Percentiles rank a stretch among this genome's conserved stretches.
phyloP scores from a whole-genome alignment of 169 alveolate species.

The Plasmodium gallinaceum region DNA sequence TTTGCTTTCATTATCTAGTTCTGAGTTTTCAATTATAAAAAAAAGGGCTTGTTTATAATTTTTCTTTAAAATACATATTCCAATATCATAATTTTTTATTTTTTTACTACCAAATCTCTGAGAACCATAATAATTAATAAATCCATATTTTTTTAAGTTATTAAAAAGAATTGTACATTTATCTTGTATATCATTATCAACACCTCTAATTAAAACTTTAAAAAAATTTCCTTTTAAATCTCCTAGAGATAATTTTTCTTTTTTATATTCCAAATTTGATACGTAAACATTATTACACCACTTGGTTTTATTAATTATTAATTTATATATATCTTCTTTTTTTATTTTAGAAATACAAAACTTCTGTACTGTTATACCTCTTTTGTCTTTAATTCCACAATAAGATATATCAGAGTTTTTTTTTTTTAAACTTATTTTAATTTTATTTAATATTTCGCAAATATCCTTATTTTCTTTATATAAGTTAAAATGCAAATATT shows the following conservation, averaged over 20 bases:
- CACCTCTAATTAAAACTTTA: conserved; percentile 90
- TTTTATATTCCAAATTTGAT: conserved; percentile 88
- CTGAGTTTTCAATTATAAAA: conserved; percentile 80
- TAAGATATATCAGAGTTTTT: conserved; percentile 87
- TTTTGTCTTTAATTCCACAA: conserved; percentile 94
- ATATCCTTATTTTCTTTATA: conserved; percentile 93
- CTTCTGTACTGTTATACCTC: conserved; percentile 94
- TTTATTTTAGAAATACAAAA: conserved; percentile 81
- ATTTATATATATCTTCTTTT: conserved; percentile 81
- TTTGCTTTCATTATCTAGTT: conserved; percentile 59
- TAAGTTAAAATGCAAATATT: conserved; percentile 85
- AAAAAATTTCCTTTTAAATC: conserved; percentile 93
- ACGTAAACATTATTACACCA: conserved; percentile 88
- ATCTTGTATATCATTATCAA: conserved; percentile 63
- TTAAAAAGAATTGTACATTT: conserved; percentile 81
- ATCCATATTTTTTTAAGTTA: conserved; percentile 89
- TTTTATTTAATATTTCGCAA: conserved; percentile 90
- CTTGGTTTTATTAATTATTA: conserved; percentile 79
- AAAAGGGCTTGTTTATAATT: conserved; percentile 84
- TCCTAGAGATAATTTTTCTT: conserved; percentile 90
- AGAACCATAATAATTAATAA: conserved; percentile 94
- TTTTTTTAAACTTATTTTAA: conserved; percentile 89
- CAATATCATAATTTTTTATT: conserved; percentile 92
- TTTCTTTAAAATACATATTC: conserved; percentile 89
- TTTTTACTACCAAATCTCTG: conserved; percentile 94